A percentile compares a stretch with the other conserved stretches of the same genome.
Evolutionary conservation across 495 filamentous ascomycete genomes (phyloP).

Genomic region (Aspergillus nanangensis): DNA sequence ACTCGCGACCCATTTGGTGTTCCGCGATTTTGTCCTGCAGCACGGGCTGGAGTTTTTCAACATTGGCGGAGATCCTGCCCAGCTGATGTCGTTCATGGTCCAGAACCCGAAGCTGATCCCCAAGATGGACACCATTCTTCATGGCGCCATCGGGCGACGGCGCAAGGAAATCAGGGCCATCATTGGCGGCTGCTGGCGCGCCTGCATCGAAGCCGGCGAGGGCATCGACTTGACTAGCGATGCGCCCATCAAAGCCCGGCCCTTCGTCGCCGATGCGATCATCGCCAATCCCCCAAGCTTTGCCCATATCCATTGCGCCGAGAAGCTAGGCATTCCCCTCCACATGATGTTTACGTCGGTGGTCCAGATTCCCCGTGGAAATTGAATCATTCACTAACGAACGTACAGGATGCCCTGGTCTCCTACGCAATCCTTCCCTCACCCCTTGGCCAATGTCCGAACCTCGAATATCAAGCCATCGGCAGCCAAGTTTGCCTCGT

Average conservation of each 20-base stretch:
- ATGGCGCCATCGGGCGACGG: slow-evolving; percentile 63
- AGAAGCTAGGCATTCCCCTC: slow-evolving; percentile 71
- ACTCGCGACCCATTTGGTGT: slow-evolving; percentile 70
- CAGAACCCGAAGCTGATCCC: slow-evolving; percentile 81
- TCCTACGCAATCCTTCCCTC: slow-evolving; percentile 49
- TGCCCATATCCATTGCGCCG: slow-evolving; percentile 77
- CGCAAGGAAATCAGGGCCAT: slow-evolving; percentile 65
- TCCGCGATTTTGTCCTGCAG: slow-evolving; percentile 65
- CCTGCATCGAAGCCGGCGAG: slow-evolving; percentile 63
- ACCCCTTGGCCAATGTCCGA: slow-evolving; percentile 53
- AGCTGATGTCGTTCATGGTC: slow-evolving; percentile 86
- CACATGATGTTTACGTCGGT: slow-evolving; percentile 77
- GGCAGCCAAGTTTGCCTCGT: slow-evolving; percentile 69
- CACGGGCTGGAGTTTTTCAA: slow-evolving; percentile 75
- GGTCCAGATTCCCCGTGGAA: slow-evolving; percentile 19
- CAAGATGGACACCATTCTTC: slow-evolving; percentile 57
- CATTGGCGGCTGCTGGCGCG: slow-evolving; percentile 72
- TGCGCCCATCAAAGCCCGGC: slow-evolving; percentile 34
- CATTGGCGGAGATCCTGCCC: slow-evolving; percentile 74
- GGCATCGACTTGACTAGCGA: slow-evolving; percentile 41
- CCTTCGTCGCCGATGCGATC: slow-evolving; percentile 78
- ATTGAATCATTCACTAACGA: background rate
- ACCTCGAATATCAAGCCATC: slow-evolving; percentile 47
- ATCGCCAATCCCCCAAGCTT: slow-evolving; percentile 84
- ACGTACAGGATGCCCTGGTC: slow-evolving; percentile 56